Evolutionary conservation across 768 basidiomycete species (phyloP).

Genomic region (Lenzites betulinus): DNA sequence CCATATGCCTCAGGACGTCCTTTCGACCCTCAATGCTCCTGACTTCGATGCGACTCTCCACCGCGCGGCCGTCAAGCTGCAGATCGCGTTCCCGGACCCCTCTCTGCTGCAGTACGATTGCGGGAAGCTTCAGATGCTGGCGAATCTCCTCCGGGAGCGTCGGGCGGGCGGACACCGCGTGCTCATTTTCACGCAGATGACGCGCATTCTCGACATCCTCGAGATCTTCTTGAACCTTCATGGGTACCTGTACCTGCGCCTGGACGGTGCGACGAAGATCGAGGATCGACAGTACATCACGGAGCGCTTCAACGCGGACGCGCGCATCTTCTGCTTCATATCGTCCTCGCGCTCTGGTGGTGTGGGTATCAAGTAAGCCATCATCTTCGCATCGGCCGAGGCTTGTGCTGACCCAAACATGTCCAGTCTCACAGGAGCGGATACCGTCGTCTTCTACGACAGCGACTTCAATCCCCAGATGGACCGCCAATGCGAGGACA

Average conservation of each 20-base stretch:
- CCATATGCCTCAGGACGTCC: conserved; percentile 35
- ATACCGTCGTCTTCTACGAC: conserved; percentile 97
- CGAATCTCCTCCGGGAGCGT: conserved; percentile 76
- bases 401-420: conserved; percentile 27
- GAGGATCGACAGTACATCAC: conserved; percentile 92
- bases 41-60: conserved; percentile 74
- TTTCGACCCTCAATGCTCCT: conserved; percentile 25
- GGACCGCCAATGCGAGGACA: conserved; percentile 96
- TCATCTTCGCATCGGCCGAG: too few relatives aligned
- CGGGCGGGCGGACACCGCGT: conserved; percentile 88
- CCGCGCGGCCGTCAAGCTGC: conserved; percentile 74
- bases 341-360: conserved; percentile 78
- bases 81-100: conserved; percentile 91
- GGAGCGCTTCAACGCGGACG: conserved; percentile 83
- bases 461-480: conserved; percentile 98
- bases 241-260: conserved; percentile 89
- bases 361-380: conserved; percentile 93
- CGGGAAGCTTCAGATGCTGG: conserved; percentile 88
- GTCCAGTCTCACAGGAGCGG: conserved; percentile 77
- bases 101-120: conserved; percentile 93
- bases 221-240: conserved; percentile 92
- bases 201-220: conserved; percentile 88
- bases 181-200: conserved; percentile 98
- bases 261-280: conserved; percentile 94
- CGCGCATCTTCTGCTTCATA: conserved; percentile 85